Evolutionary conservation across 2,329 filamentous ascomycete species (phyloP).

Genomic region (Rhynchosporium secalis): DNA sequence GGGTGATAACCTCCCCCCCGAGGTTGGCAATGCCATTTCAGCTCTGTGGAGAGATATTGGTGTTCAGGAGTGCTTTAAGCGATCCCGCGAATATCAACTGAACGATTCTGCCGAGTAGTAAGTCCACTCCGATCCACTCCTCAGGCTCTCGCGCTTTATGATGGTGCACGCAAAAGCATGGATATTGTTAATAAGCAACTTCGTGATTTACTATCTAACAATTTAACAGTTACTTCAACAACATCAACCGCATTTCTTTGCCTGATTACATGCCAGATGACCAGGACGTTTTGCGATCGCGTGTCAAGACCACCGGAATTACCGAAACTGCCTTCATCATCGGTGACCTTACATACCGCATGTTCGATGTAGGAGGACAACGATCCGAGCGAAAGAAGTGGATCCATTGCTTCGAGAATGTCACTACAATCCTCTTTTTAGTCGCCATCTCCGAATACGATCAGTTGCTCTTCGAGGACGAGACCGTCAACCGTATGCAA

Average conservation of each 20-base stretch:
- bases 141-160: neutral
- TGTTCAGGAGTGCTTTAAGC: constrained; percentile 84
- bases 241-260: constrained; percentile 72
- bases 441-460: constrained; percentile 97
- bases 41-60: constrained; percentile 81
- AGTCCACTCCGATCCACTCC: constrained; percentile 41
- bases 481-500: constrained; percentile 95
- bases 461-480: constrained; percentile 93
- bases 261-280: constrained; percentile 85
- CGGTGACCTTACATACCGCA: constrained; percentile 90
- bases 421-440: constrained; percentile 87
- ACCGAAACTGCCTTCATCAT: constrained; percentile 94
- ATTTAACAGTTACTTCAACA: constrained; percentile 73
- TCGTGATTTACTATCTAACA: constrained; percentile 12
- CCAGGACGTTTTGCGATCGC: constrained; percentile 89
- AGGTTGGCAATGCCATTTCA: constrained; percentile 80
- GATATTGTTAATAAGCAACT: neutral
- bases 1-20: constrained; percentile 76
- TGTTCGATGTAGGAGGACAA: constrained; percentile 79
- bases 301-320: constrained; percentile 91
- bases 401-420: constrained; percentile 78
- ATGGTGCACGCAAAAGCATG: neutral
- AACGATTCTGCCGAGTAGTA: constrained; percentile 97
- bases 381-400: constrained; percentile 76
- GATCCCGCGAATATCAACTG: constrained; percentile 83